These are phyloP conservation scores for Wallacemonas sp. DNA, from an alignment of 208 protist genomes.

Conservation along the genomic window DNA sequence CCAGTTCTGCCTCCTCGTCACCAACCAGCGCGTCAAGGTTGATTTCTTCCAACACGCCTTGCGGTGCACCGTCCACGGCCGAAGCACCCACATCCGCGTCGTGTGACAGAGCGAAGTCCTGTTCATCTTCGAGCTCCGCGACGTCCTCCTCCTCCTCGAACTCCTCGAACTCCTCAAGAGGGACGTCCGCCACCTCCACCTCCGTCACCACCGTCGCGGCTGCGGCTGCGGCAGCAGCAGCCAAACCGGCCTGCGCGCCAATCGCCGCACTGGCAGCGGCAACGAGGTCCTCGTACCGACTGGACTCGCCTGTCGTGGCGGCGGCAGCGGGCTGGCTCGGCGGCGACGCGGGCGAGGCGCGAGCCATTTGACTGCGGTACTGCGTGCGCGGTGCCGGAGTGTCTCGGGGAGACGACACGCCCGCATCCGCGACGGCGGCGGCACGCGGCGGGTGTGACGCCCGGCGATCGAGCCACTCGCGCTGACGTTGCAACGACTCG, in stretches of 20 bases:
- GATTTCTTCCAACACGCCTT: slow-evolving; percentile 2
- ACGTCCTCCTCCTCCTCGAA: slow-evolving; percentile 17
- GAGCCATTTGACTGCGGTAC: slow-evolving; percentile 18
- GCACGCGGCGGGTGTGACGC: background rate
- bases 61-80: background rate
- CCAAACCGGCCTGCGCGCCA: slow-evolving; percentile 1
- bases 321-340: background rate
- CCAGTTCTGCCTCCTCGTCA: slow-evolving; percentile 11
- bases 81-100: too few relatives aligned
- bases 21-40: slow-evolving; percentile 16
- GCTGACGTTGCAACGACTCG: slow-evolving; percentile 27
- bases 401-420: background rate
- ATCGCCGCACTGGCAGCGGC: slow-evolving; percentile 8
- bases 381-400: background rate
- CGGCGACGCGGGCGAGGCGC: background rate
- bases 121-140: slow-evolving; percentile 9
- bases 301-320: background rate
- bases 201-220: background rate
- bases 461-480: slow-evolving; percentile 11
- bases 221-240: too few relatives aligned
- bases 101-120: slow-evolving; percentile 7
- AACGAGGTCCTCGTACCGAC: slow-evolving; percentile 5
- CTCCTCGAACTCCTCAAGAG: slow-evolving; percentile 2
- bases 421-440: background rate
- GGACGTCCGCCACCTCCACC: slow-evolving; percentile 3